A percentile compares a stretch with the other conserved stretches of the same genome.
Evolutionary conservation across 2,329 filamentous ascomycete species (phyloP).

Genomic region (Neonectria coccinea): DNA sequence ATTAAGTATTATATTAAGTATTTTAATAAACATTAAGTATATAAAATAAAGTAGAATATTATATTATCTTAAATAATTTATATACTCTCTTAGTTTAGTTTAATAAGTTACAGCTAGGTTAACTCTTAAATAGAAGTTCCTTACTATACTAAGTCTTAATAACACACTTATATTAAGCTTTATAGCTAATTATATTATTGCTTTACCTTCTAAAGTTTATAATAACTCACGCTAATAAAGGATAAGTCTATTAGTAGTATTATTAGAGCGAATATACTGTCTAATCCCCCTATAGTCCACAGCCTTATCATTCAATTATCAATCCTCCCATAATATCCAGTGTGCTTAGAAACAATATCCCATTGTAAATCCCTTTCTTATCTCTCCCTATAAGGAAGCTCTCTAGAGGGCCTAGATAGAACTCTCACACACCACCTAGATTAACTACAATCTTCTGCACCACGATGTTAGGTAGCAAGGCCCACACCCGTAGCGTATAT

Average conservation of each 20-base stretch:
- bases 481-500: slow-evolving; percentile 64
- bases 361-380: neutral
- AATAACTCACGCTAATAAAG: too few species aligned
- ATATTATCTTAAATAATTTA: too few species aligned
- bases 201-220: too few species aligned
- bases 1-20: too few species aligned
- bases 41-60: too few species aligned
- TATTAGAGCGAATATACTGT: neutral
- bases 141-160: too few species aligned
- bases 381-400: slow-evolving; percentile 54
- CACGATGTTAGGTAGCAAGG: slow-evolving; percentile 63
- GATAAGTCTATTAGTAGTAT: neutral
- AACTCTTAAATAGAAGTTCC: too few species aligned
- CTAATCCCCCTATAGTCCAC: neutral
- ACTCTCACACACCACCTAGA: slow-evolving; percentile 64
- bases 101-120: too few species aligned
- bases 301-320: neutral
- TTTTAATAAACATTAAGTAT: too few species aligned
- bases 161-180: too few species aligned
- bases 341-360: neutral
- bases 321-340: neutral
- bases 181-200: too few species aligned
- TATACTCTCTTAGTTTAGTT: too few species aligned
- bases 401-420: slow-evolving; percentile 69
- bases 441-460: slow-evolving; percentile 69